Percentiles rank a stretch among this genome's conserved stretches.
Evolutionary conservation across 495 filamentous ascomycete genomes (phyloP).

Genomic region (Chaetomidium leptoderma): DNA sequence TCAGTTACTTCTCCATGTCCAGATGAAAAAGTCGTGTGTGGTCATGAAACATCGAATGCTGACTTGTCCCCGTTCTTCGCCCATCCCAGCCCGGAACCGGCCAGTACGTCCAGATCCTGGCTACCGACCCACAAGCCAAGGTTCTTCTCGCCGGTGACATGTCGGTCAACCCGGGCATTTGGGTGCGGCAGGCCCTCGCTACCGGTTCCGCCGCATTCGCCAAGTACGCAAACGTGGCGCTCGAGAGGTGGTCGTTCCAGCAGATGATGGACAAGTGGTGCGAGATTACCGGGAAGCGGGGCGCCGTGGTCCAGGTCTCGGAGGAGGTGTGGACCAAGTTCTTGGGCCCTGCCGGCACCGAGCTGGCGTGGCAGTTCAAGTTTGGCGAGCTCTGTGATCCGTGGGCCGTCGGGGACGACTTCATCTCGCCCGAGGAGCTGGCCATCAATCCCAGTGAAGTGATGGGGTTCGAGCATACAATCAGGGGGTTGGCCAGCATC

Average conservation of each 20-base stretch:
- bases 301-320: conserved; percentile 10
- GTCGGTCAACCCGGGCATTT: conserved; percentile 20
- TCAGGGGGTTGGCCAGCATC: background rate
- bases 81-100: conserved; percentile 6
- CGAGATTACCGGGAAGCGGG: conserved; percentile 18
- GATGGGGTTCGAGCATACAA: conserved; percentile 16
- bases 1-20: background rate
- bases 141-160: conserved; percentile 18
- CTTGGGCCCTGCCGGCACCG: conserved; percentile 14
- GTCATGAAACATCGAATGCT: background rate
- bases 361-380: conserved; percentile 20
- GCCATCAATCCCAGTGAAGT: conserved; percentile 17
- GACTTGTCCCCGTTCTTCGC: background rate
- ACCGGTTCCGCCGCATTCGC: conserved; percentile 8
- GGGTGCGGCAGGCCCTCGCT: conserved; percentile 15
- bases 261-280: conserved; percentile 22
- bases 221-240: conserved; percentile 17
- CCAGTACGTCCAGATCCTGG: conserved; percentile 16
- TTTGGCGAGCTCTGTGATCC: conserved; percentile 23
- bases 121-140: conserved; percentile 15
- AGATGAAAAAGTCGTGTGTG: background rate
- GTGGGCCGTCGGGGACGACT: conserved; percentile 5
- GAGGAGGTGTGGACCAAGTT: conserved; percentile 14
- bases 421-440: conserved; percentile 17
- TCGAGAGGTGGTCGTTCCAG: conserved; percentile 20